Conservation (phyloP, 805 yeast genomes). For the Lachancea quebecensis region DNA sequence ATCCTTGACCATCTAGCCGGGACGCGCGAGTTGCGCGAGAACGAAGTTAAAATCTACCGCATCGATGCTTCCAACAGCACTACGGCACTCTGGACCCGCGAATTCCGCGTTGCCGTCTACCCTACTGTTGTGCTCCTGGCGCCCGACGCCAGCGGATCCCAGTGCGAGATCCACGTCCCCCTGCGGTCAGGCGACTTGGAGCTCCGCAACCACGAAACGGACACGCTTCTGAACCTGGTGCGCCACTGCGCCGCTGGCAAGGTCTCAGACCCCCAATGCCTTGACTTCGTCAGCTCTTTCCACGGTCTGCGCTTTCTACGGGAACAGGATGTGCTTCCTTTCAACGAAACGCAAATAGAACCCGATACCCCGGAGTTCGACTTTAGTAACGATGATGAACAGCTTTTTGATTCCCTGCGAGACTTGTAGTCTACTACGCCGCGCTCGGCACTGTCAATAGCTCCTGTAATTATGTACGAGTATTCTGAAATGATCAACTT, state of each 20-base stretch:
- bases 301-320: not conserved
- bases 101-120: constrained; percentile 9
- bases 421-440: not conserved
- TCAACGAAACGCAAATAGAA: no score
- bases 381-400: constrained; percentile 8
- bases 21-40: constrained; percentile 5
- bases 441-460: no score
- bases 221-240: not conserved
- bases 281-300: not conserved
- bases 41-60: constrained; percentile 24
- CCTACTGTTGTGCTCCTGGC: constrained; percentile 10
- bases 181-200: constrained; percentile 9
- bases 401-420: constrained; percentile 12
- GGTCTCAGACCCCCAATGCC: not conserved
- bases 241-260: not conserved
- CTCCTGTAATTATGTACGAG: not conserved
- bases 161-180: constrained; percentile 3
- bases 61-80: constrained; percentile 30
- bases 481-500: not conserved
- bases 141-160: not conserved
- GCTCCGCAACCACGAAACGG: constrained; percentile 4
- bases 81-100: constrained; percentile 22
- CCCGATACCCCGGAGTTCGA: no score
- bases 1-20: constrained; percentile 29
- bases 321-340: no score